A percentile compares a stretch with the other conserved stretches of the same genome.
Evolutionary conservation across 495 filamentous ascomycete genomes (phyloP).

Genomic region (Barbatosphaeria neglecta): DNA sequence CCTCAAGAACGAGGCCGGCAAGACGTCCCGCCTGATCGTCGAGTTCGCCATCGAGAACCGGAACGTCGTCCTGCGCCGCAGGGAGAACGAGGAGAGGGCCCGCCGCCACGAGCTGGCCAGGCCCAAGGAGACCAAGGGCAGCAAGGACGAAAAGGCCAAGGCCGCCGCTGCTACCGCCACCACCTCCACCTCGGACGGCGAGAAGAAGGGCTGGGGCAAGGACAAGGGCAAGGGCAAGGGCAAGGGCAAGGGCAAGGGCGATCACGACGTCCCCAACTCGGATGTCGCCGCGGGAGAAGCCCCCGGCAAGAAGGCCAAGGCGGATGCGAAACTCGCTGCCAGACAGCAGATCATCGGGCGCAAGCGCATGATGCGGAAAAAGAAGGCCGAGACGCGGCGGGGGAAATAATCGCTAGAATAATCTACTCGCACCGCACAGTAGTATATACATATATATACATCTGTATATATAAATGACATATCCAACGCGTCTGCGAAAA

Average conservation of each 20-base stretch:
- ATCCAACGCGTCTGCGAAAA: no score
- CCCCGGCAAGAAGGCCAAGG: constrained; percentile 9
- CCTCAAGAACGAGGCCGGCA: constrained; percentile 34
- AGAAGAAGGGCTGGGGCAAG: constrained; percentile 2
- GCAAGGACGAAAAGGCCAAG: constrained; percentile 6
- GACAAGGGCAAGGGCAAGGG: constrained; percentile 6
- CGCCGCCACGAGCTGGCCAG: constrained; percentile 30
- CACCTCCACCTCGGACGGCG: no score
- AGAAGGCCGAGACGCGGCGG: constrained; percentile 28
- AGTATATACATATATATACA: no score
- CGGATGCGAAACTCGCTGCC: constrained; percentile 21
- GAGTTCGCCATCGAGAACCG: constrained; percentile 99
- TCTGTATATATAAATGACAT: no score
- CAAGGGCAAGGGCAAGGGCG: constrained; percentile 10
- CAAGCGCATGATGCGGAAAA: constrained; percentile 37
- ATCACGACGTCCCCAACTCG: constrained; percentile 3
- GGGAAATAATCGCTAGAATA: constrained; percentile 5
- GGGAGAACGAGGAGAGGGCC: constrained; percentile 56
- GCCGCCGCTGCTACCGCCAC: no score
- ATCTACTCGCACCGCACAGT: neutral
- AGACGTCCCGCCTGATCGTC: constrained; percentile 62
- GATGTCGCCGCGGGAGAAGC: neutral
- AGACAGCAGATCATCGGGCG: constrained; percentile 36
- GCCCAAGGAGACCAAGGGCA: neutral
- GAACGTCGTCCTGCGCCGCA: constrained; percentile 72